Evolutionary conservation across 208 protist genomes (phyloP).

Genomic region (Tritrichomonas foetus): DNA sequence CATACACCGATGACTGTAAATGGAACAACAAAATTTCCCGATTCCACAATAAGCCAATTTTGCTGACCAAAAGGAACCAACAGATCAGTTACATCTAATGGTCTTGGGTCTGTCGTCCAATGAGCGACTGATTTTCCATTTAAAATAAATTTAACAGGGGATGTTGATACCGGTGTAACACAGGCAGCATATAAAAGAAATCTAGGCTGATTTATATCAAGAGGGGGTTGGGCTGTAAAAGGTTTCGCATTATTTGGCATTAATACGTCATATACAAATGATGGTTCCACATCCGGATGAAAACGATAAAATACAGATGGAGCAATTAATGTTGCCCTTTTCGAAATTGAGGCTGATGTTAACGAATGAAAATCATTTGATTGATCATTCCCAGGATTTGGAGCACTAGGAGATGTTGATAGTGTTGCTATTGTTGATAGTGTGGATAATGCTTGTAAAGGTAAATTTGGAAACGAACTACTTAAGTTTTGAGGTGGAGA

Average conservation of each 20-base stretch:
- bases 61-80: not conserved
- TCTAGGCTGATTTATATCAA: not conserved
- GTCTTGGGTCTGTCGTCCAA: not conserved
- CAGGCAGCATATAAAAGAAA: not conserved
- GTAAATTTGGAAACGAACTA: not conserved
- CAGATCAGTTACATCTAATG: not conserved
- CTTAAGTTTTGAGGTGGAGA: not conserved
- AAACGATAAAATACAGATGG: not conserved
- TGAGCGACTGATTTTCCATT: not conserved
- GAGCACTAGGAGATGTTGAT: not conserved
- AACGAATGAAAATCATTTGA: no score
- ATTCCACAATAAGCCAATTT: constrained; percentile 5
- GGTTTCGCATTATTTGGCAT: not conserved
- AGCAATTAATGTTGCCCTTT: not conserved
- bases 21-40: not conserved
- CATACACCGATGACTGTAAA: not conserved
- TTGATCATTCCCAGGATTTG: no score
- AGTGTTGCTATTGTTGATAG: not conserved
- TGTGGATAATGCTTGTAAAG: not conserved
- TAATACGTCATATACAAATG: not conserved
- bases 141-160: not conserved
- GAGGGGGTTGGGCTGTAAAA: not conserved
- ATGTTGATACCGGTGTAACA: not conserved
- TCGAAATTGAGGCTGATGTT: no score
- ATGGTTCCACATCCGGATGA: not conserved